Conservation (phyloP, 805 yeast genomes). For the Grigorovia humatica region DNA sequence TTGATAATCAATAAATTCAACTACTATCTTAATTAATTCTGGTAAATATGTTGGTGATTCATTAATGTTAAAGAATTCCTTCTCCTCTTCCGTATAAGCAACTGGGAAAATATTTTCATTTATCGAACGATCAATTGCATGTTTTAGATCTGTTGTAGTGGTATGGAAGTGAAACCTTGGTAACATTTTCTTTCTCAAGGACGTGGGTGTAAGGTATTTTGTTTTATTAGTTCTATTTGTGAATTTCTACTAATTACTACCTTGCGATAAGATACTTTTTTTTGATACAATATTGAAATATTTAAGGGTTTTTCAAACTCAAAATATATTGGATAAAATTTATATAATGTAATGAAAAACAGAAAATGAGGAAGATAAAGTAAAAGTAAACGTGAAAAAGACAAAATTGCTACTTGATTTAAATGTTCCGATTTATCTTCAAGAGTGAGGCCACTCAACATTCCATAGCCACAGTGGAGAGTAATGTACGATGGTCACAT, state of each 20-base stretch:
- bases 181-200: background rate
- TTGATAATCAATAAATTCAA: constrained; percentile 53
- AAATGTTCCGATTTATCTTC: no score
- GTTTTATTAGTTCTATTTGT: background rate
- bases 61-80: constrained; percentile 60
- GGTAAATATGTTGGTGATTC: constrained; percentile 63
- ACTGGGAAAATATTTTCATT: constrained; percentile 57
- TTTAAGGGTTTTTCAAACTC: background rate
- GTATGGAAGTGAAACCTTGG: constrained; percentile 35
- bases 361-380: no score
- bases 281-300: background rate
- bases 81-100: constrained; percentile 62
- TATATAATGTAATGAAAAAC: no score
- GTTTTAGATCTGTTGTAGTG: constrained; percentile 52
- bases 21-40: constrained; percentile 45
- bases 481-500: no score
- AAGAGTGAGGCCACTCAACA: no score
- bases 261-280: no score
- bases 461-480: no score
- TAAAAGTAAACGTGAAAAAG: no score
- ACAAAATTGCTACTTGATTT: background rate
- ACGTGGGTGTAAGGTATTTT: background rate
- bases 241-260: no score
- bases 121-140: constrained; percentile 71
- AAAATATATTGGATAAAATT: background rate